A percentile compares a stretch with the other conserved stretches of the same genome.
Evolutionary conservation across 129 eudicot species (phyloP).

Genomic region (Erigeron canadensis): DNA sequence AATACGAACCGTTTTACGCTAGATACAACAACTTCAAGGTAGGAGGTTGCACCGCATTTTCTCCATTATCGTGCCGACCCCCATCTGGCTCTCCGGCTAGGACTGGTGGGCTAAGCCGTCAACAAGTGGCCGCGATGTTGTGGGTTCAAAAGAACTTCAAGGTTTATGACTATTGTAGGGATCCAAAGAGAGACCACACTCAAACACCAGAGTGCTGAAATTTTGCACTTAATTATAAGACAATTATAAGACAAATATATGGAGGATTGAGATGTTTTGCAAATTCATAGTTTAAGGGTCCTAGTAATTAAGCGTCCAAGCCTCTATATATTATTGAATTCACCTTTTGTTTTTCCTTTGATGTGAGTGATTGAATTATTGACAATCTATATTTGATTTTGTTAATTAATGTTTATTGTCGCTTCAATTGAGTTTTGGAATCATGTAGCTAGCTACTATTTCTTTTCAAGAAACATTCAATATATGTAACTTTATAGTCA

Average conservation of each 20-base stretch:
- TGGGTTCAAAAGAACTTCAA: conserved; percentile 56
- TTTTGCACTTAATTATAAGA: neutral
- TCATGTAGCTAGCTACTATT: neutral
- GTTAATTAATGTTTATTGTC: neutral
- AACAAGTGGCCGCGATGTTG: conserved; percentile 54
- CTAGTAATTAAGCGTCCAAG: conserved; percentile 14
- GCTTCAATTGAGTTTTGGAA: neutral
- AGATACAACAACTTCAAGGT: conserved; percentile 69
- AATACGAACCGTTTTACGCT: conserved; percentile 68
- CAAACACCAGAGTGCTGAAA: conserved; percentile 77
- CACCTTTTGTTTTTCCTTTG: neutral
- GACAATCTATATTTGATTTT: conserved; percentile 2
- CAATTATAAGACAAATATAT: neutral
- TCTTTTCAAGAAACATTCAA: neutral
- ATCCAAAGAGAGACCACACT: conserved; percentile 64
- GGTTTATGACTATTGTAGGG: conserved; percentile 78
- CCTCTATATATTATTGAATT: conserved; percentile 2
- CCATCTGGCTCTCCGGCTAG: conserved; percentile 52
- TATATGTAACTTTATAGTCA: no score
- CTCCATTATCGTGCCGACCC: conserved; percentile 47
- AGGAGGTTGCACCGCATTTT: conserved; percentile 44
- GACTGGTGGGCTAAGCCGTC: conserved; percentile 58
- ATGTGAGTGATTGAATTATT: conserved; percentile 8
- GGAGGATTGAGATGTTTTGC: conserved; percentile 27
- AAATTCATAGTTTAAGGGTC: neutral